Base-by-base conservation (phyloP, 139 green algal genomes). In the Eudorina sp. region DNA sequence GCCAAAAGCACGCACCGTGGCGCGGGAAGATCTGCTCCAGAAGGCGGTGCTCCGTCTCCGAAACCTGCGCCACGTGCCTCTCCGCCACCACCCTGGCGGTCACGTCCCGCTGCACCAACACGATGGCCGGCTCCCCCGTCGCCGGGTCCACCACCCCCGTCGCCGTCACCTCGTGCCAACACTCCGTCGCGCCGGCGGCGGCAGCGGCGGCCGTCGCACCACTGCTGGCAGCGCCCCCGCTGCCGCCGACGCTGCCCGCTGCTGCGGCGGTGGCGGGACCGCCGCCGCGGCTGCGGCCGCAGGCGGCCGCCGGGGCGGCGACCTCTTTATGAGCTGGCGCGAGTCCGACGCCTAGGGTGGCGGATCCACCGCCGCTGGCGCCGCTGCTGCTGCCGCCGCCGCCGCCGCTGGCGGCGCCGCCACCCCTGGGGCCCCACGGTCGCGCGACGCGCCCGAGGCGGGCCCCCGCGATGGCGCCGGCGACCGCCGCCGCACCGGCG, bases 11-110 rank as follows among this genome's bases (percentile, higher is more conserved):
- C 72, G 8, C 41, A 80, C 72, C 72, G 23, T 80, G 72, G 58
- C 72, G 43, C 27, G 72, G 72, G 43, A 80, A 80, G 72, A 80
- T 80, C 72, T 80, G 72, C 72, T 80, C 72, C 72, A 80, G 72
- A 41, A 82, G 48, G 25, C 45, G 45, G 74, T 82, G 46, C 74
- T 64, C 74, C 46, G 48, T 82, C 74, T 82, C 74, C 43, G 46
- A 66, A 36, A 83, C 75, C 75, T 83, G 75, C 75, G 75, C 75
- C 41, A 83, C 53, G 46, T 83, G 48, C 23, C 75, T 25, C 46
- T 83, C 75, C 46, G 75, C 48, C n/a, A 45, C 29, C 75, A 83
- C 75, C 75, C 31, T 68, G 46, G 75, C 51, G 31, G 75, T 83
- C 13, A 83, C 75, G 48, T 83, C 75, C 1, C 45, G 45, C 48